Percentiles rank a stretch among this genome's conserved stretches.
phyloP scores from a whole-genome alignment of 495 filamentous ascomycete genomes.

The Annulohypoxylon nitens region DNA sequence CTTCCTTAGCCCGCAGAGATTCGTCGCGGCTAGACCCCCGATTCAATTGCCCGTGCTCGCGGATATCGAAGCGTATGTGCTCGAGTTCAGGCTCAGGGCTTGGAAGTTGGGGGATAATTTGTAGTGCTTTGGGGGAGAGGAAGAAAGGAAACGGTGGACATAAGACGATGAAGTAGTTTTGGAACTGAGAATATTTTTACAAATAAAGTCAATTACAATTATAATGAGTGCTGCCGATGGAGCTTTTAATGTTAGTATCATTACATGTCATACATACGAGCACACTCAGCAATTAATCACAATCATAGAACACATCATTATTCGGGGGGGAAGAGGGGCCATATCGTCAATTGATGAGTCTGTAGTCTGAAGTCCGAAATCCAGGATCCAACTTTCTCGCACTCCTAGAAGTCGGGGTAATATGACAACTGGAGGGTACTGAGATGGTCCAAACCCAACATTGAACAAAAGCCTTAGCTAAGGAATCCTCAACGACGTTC shows the following conservation, averaged over 20 bases:
- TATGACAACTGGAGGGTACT: not conserved
- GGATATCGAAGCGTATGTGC: conserved; percentile 19
- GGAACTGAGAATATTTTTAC: too few species aligned
- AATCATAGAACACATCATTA: not conserved
- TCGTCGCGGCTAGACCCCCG: conserved; percentile 9
- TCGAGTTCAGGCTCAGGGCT: conserved; percentile 33
- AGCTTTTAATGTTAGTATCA: not conserved
- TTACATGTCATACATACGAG: not conserved
- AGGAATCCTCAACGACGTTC: conserved; percentile 18
- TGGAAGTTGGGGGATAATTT: conserved; percentile 16
- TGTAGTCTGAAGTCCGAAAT: not conserved
- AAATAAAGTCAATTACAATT: not conserved
- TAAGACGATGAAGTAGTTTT: not conserved
- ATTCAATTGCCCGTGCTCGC: conserved; percentile 20
- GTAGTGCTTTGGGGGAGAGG: not conserved
- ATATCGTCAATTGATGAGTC: conserved; percentile 3
- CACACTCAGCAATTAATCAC: not conserved
- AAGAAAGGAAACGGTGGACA: not conserved
- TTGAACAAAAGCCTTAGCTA: not conserved
- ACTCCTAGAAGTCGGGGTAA: not conserved
- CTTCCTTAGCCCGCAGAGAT: not conserved
- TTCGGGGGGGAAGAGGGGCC: not conserved
- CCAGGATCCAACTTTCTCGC: not conserved
- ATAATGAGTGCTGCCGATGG: not conserved
- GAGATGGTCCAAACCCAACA: not conserved